These are phyloP conservation scores for Leccinum griseonigrum DNA, from an alignment of 1,284 basidiomycete genomes.

Conservation along the genomic window DNA sequence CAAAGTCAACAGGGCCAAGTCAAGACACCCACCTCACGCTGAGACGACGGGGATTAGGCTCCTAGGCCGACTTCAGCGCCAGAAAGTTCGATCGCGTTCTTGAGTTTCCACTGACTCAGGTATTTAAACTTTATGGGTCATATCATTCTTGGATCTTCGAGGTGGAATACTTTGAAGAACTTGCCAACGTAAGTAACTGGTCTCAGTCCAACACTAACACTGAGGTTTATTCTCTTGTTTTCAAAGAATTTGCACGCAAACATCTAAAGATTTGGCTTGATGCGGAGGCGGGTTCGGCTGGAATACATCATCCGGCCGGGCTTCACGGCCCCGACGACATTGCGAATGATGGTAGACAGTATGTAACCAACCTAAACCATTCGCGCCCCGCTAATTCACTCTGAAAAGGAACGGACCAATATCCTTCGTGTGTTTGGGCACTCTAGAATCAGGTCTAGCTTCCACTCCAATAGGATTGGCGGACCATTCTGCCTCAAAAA, in stretches of 20 bases:
- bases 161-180: conserved; percentile 99
- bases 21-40: conserved; percentile 65
- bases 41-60: conserved; percentile 89
- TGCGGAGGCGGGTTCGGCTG: conserved; percentile 62
- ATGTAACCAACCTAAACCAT: conserved; percentile 32
- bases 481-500: too few relatives aligned
- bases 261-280: conserved; percentile 91
- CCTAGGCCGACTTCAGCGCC: conserved; percentile 88
- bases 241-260: conserved; percentile 87
- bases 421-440: conserved; percentile 92
- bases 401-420: conserved; percentile 68
- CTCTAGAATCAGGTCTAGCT: conserved; percentile 71
- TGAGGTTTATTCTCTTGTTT: conserved; percentile 95
- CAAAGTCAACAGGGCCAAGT: conserved; percentile 76
- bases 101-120: conserved; percentile 91
- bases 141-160: conserved; percentile 86
- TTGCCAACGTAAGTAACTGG: conserved; percentile 74
- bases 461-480: too few relatives aligned
- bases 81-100: conserved; percentile 97
- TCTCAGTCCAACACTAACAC: conserved; percentile 84
- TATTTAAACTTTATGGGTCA: conserved; percentile 95
- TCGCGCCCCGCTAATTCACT: conserved; percentile 1
- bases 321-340: conserved; percentile 74
- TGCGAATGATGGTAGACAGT: conserved; percentile 69
- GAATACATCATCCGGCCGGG: conserved; percentile 72